phyloP scores from a whole-genome alignment of 768 basidiomycete genomes.

The Nidularia sp. region DNA sequence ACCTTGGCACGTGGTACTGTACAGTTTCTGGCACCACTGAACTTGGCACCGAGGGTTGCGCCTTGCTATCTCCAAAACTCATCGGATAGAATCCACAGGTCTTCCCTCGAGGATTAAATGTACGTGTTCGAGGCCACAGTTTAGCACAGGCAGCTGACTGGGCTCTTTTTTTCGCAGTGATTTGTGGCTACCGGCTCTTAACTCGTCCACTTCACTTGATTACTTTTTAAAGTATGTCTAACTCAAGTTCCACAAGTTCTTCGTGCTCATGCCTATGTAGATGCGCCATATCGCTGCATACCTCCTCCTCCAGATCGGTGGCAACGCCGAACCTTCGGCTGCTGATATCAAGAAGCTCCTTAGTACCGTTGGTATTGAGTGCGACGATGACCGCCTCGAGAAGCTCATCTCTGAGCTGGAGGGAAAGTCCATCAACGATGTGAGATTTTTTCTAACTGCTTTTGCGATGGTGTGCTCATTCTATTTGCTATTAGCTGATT shows the following conservation, averaged over 20 bases:
- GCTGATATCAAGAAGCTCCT: conserved; percentile 88
- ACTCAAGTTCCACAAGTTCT: background rate
- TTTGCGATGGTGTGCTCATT: background rate
- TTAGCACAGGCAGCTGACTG: conserved; percentile 2
- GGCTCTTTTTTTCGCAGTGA: conserved; percentile 46
- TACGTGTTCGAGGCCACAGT: conserved; percentile 15
- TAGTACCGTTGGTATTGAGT: conserved; percentile 80
- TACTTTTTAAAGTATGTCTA: conserved; percentile 38
- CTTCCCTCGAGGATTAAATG: conserved; percentile 91
- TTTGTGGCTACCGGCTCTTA: conserved; percentile 81
- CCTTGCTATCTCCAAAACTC: conserved; percentile 28
- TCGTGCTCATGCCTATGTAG: conserved; percentile 23
- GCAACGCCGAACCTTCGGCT: conserved; percentile 84
- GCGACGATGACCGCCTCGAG: conserved; percentile 75
- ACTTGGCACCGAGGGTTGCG: conserved; percentile 4
- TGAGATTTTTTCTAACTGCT: conserved; percentile 25
- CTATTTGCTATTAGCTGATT: conserved; percentile 61
- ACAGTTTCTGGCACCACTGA: conserved; percentile 36
- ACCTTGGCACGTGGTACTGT: conserved; percentile 51
- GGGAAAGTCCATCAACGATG: conserved; percentile 84
- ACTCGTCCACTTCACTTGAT: conserved; percentile 20
- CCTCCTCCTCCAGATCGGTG: conserved; percentile 93
- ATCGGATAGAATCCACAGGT: conserved; percentile 92
- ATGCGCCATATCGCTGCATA: conserved; percentile 96
- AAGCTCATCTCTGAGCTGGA: conserved; percentile 86